Conservation (phyloP, 768 basidiomycete species). For the Atractiella rhizophila region DNA sequence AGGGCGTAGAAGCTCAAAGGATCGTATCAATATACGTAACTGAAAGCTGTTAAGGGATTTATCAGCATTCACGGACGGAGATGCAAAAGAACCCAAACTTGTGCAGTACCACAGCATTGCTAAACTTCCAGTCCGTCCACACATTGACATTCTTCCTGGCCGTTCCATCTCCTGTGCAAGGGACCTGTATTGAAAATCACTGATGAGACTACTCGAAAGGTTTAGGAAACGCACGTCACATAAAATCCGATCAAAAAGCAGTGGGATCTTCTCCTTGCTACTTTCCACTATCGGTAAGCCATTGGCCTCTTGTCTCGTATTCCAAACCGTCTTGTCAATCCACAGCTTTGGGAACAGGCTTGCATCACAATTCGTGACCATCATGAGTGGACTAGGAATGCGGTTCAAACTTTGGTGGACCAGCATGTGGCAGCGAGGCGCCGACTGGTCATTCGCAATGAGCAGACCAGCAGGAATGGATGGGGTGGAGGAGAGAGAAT, state of each 20-base stretch:
- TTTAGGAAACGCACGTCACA: too few species aligned
- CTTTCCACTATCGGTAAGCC: conserved; percentile 1
- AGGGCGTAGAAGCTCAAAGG: conserved; percentile 63
- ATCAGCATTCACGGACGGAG: background rate
- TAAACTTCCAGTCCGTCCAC: conserved; percentile 73
- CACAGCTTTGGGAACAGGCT: conserved; percentile 39
- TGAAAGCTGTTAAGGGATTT: conserved; percentile 37
- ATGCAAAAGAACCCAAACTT: conserved; percentile 28
- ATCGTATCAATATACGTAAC: conserved; percentile 69
- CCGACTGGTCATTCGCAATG: conserved; percentile 83
- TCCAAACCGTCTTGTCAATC: background rate
- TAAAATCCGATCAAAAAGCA: conserved; percentile 75
- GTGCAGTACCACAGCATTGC: conserved; percentile 77
- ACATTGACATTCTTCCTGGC: conserved; percentile 81
- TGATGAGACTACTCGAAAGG: too few species aligned
- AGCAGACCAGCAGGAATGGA: conserved; percentile 53
- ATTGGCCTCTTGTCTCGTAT: conserved; percentile 3
- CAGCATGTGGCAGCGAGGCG: conserved; percentile 79
- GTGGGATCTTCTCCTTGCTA: conserved; percentile 23
- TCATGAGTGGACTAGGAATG: conserved; percentile 64
- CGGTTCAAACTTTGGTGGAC: conserved; percentile 81
- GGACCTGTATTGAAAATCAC: too few species aligned
- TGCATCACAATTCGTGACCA: conserved; percentile 92
- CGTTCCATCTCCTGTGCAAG: conserved; percentile 93
- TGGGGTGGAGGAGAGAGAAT: background rate